A percentile compares a stretch with the other conserved stretches of the same genome.
phyloP scores from a whole-genome alignment of 2,329 filamentous ascomycete species.

The Phaeosphaeria sp. region DNA sequence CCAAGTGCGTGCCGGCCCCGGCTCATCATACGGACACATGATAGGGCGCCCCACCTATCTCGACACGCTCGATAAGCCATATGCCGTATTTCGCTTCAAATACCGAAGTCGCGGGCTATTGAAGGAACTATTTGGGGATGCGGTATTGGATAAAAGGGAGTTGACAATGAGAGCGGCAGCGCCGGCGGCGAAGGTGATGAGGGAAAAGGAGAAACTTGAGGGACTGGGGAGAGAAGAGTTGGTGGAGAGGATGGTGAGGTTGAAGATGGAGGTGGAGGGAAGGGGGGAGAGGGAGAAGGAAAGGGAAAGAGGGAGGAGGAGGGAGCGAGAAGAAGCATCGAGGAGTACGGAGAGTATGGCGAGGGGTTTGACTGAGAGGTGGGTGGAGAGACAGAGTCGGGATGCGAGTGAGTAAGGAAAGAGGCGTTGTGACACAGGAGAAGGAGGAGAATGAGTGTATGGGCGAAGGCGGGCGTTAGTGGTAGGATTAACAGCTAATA shows the following conservation, averaged over 20 bases:
- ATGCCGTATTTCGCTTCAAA: constrained; percentile 58
- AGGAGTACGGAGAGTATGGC: constrained; percentile 14
- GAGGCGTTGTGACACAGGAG: not conserved
- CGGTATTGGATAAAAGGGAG: not conserved
- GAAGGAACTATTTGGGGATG: constrained; percentile 38
- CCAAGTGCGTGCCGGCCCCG: constrained; percentile 44
- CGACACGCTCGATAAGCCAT: constrained; percentile 45
- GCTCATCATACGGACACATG: constrained; percentile 47
- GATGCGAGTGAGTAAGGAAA: constrained; percentile 9
- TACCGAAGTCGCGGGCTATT: constrained; percentile 48
- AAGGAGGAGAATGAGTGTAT: not conserved
- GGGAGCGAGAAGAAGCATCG: not conserved
- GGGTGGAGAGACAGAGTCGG: constrained; percentile 27
- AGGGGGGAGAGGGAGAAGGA: constrained; percentile 13
- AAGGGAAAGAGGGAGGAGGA: constrained; percentile 19
- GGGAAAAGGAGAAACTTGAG: constrained; percentile 24
- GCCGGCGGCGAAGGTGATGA: not conserved
- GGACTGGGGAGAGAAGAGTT: constrained; percentile 32
- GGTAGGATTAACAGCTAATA: not conserved
- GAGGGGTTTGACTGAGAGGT: constrained; percentile 22
- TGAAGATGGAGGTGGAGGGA: constrained; percentile 31
- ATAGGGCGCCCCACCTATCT: constrained; percentile 50
- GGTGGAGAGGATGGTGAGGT: constrained; percentile 16
- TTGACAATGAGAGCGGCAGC: not conserved
- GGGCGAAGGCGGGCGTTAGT: not conserved